Evolutionary conservation across 208 protist species (phyloP).

Genomic region (Perkinsela sp.): DNA sequence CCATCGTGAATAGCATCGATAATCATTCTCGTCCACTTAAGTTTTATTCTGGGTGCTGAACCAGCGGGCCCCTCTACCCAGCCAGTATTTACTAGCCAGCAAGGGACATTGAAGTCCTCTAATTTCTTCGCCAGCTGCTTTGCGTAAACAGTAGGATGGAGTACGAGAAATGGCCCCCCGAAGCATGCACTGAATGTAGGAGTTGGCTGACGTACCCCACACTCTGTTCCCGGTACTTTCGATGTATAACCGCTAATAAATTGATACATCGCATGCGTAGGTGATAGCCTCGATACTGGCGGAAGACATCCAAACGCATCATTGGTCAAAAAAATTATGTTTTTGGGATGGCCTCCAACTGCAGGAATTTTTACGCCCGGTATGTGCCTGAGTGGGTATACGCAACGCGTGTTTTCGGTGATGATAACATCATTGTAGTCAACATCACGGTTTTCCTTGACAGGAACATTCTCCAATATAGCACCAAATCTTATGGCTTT

Average conservation of each 20-base stretch:
- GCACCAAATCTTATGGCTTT: conserved; percentile 45
- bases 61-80: conserved; percentile 59
- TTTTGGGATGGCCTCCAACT: conserved; percentile 50
- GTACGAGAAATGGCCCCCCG: conserved; percentile 75
- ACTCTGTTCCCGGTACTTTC: conserved; percentile 69
- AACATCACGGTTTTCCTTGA: conserved; percentile 21
- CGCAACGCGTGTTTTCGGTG: conserved; percentile 82
- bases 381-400: conserved; percentile 79
- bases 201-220: conserved; percentile 59
- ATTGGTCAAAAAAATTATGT: conserved; percentile 86
- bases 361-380: conserved; percentile 49
- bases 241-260: conserved; percentile 82
- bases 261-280: conserved; percentile 72
- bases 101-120: conserved; percentile 27
- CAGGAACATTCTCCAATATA: conserved; percentile 54
- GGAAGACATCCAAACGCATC: conserved; percentile 88
- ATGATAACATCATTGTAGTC: conserved; percentile 70
- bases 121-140: conserved; percentile 78
- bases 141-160: conserved; percentile 78
- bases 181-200: conserved; percentile 82
- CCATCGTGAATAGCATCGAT: conserved; percentile 81
- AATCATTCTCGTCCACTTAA: conserved; percentile 72
- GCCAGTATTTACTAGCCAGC: conserved; percentile 82
- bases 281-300: conserved; percentile 61
- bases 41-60: conserved; percentile 53